Percentiles rank a stretch among this genome's conserved stretches.
phyloP scores from a whole-genome alignment of 2,329 filamentous ascomycete species.

The Trichoderma sp. region DNA sequence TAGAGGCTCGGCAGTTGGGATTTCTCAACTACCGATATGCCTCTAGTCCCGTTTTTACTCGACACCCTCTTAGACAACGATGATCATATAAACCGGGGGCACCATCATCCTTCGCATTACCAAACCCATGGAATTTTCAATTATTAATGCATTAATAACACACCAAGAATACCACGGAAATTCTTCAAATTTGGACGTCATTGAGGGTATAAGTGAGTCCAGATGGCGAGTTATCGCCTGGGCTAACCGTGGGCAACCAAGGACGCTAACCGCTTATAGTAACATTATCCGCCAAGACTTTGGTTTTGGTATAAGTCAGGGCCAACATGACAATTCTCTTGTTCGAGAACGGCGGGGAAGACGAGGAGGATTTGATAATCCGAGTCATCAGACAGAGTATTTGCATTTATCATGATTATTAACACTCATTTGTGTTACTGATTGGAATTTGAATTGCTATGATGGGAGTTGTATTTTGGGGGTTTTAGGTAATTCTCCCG shows the following conservation, averaged over 20 bases:
- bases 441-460: neutral
- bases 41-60: neutral
- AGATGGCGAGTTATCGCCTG: neutral
- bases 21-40: neutral
- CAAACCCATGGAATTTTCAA: neutral
- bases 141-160: constrained; percentile 3
- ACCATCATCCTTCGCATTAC: neutral
- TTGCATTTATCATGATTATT: neutral
- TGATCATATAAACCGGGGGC: neutral
- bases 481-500: neutral
- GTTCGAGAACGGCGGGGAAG: neutral
- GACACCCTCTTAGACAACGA: too few relatives aligned
- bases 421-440: neutral
- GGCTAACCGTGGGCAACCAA: neutral
- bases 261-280: neutral
- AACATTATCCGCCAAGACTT: constrained; percentile 14
- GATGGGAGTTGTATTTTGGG: neutral
- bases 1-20: neutral
- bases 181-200: neutral
- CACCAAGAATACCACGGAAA: neutral
- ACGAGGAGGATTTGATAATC: neutral
- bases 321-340: neutral
- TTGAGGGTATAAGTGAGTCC: neutral
- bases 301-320: neutral
- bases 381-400: neutral